Conservation (phyloP, 2,329 filamentous ascomycete species). For the Colletotrichum spaethianum region DNA sequence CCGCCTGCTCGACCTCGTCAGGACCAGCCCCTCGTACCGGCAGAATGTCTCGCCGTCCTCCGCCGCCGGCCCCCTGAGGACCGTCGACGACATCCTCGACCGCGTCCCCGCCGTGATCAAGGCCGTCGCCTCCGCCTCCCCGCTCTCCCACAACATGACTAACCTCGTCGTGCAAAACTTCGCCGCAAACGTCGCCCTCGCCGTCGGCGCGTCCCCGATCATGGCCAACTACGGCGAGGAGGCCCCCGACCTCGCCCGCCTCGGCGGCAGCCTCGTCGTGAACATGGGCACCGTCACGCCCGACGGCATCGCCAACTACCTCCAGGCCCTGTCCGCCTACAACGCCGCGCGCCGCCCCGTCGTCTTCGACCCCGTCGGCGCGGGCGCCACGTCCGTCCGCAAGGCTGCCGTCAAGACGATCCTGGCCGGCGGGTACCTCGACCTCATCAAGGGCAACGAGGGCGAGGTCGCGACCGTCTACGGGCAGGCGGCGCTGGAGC, state of each 20-base stretch:
- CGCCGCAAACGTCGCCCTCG: conserved; percentile 89
- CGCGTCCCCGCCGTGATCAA: conserved; percentile 64
- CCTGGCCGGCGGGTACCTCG: conserved; percentile 81
- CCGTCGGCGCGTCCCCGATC: conserved; percentile 89
- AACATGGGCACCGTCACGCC: conserved; percentile 96
- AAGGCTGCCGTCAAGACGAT: conserved; percentile 79
- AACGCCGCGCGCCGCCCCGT: conserved; percentile 83
- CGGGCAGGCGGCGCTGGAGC: conserved; percentile 61
- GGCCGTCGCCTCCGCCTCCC: conserved; percentile 73
- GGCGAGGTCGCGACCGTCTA: conserved; percentile 85
- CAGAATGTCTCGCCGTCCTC: conserved; percentile 15
- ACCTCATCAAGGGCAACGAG: conserved; percentile 95
- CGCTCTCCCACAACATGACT: conserved; percentile 96
- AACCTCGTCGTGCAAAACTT: conserved; percentile 97
- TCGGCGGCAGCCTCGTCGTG: conserved; percentile 85
- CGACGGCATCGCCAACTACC: conserved; percentile 79
- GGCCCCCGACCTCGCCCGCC: conserved; percentile 81
- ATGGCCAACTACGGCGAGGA: conserved; percentile 93
- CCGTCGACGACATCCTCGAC: conserved; percentile 45
- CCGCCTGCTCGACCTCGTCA: conserved; percentile 71
- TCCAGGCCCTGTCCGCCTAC: conserved; percentile 83
- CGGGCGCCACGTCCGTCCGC: conserved; percentile 63
- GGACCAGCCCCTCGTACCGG: conserved; percentile 52
- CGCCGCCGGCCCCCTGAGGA: conserved; percentile 12
- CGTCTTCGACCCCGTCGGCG: conserved; percentile 89